Conservation (phyloP, 2,329 filamentous ascomycete species). For the Colletotrichum lini region DNA sequence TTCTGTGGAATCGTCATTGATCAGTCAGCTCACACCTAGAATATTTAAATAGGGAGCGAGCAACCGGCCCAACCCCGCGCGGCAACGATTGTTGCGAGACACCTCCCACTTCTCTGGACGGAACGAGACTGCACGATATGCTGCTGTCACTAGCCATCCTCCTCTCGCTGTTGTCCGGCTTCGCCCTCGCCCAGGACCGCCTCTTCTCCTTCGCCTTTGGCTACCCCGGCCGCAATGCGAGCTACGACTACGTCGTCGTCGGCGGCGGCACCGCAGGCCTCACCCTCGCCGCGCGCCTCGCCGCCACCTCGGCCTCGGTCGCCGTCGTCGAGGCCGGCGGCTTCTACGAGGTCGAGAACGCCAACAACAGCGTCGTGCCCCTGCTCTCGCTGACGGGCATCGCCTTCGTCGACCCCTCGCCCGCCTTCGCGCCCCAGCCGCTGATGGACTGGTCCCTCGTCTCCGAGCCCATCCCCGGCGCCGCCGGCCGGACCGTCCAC, state of each 20-base stretch:
- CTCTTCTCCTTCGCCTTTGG: slow-evolving; percentile 40
- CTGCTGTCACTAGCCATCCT: slow-evolving; percentile 11
- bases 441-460: slow-evolving; percentile 51
- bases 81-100: background rate
- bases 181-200: slow-evolving; percentile 22
- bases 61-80: too few species aligned
- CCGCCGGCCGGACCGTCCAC: slow-evolving; percentile 49
- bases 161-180: background rate
- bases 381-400: slow-evolving; percentile 38
- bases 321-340: slow-evolving; percentile 57
- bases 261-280: slow-evolving; percentile 58
- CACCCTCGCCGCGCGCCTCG: slow-evolving; percentile 52
- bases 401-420: slow-evolving; percentile 40
- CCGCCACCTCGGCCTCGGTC: slow-evolving; percentile 50
- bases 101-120: background rate
- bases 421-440: slow-evolving; percentile 43
- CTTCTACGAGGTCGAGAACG: slow-evolving; percentile 51
- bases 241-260: slow-evolving; percentile 47
- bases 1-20: background rate
- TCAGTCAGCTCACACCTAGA: too few species aligned
- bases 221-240: slow-evolving; percentile 40
- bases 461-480: slow-evolving; percentile 47
- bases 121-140: background rate
- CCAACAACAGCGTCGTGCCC: slow-evolving; percentile 47
- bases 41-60: too few species aligned